Evolutionary conservation across 139 green algal species (phyloP).

Genomic region (Bryopsis sp.): DNA sequence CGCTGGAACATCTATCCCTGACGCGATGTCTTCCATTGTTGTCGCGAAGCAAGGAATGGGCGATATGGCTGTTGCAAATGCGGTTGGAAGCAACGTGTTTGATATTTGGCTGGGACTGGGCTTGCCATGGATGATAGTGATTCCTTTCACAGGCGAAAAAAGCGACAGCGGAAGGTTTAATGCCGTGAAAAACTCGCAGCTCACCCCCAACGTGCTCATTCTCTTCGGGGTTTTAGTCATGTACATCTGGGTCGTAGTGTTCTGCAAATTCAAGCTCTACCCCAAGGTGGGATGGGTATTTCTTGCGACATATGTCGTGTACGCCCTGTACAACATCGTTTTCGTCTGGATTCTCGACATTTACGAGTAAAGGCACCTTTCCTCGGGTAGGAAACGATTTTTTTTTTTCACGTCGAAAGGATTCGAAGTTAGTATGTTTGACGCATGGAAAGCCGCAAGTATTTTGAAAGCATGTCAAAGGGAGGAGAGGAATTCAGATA

Average conservation of each 20-base stretch:
- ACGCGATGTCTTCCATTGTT: constrained; percentile 28
- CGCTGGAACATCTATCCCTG: constrained; percentile 33
- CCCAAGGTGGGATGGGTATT: constrained; percentile 6
- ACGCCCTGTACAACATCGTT: constrained; percentile 24
- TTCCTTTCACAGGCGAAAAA: constrained; percentile 18
- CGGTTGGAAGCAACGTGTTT: constrained; percentile 36
- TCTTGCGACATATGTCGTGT: constrained; percentile 13
- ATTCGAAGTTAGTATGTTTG: no score
- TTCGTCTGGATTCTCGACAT: constrained; percentile 19
- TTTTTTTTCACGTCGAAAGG: no score
- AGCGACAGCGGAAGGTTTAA: constrained; percentile 2
- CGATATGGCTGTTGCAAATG: constrained; percentile 42
- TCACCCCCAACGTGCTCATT: constrained; percentile 29
- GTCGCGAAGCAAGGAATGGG: constrained; percentile 31
- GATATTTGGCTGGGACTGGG: constrained; percentile 41
- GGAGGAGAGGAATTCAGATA: no score
- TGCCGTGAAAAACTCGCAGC: constrained; percentile 18
- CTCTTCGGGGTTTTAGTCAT: constrained; percentile 27
- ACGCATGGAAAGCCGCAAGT: no score
- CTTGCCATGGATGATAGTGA: constrained; percentile 30
- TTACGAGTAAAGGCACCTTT: constrained; percentile 16
- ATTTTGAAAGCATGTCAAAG: no score
- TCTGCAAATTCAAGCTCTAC: constrained; percentile 8
- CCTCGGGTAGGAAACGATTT: no score
- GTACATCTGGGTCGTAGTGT: constrained; percentile 21